These are phyloP conservation scores for Stephanodiscus triporus DNA, from an alignment of 108 stramenopile genomes.

Conservation along the genomic window DNA sequence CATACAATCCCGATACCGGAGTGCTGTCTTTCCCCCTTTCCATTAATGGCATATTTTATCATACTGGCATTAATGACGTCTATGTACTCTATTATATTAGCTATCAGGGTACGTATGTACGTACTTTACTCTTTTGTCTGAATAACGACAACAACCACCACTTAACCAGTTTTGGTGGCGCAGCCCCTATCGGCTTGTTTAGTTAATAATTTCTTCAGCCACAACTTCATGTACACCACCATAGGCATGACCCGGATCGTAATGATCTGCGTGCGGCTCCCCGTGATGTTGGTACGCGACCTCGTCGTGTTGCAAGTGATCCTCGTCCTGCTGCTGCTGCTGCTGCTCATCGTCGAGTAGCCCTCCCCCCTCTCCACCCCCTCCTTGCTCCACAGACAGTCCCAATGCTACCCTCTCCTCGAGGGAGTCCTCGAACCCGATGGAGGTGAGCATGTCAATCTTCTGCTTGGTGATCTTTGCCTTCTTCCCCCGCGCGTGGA, in stretches of 20 bases:
- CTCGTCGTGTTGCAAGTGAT: neutral
- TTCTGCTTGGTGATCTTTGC: conserved; percentile 33
- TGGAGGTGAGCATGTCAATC: conserved; percentile 22
- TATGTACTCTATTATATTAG: too few species aligned
- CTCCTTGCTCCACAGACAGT: neutral
- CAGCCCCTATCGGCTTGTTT: too few species aligned
- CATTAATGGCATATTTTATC: too few species aligned
- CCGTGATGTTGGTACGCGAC: conserved; percentile 1
- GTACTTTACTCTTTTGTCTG: too few species aligned
- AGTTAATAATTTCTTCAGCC: too few species aligned
- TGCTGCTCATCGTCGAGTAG: neutral
- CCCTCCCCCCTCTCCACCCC: neutral
- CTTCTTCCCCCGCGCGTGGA: conserved; percentile 22
- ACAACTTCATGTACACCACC: neutral
- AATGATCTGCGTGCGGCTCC: neutral
- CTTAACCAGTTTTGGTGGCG: too few species aligned
- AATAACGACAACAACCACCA: too few species aligned
- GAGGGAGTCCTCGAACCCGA: conserved; percentile 41
- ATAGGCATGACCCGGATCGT: neutral
- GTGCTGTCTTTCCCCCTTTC: too few species aligned
- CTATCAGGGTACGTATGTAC: too few species aligned
- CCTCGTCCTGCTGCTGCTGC: neutral
- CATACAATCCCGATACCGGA: too few species aligned
- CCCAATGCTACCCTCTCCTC: conserved; percentile 15
- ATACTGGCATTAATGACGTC: too few species aligned